Evolutionary conservation across 2,329 filamentous ascomycete species (phyloP).

Genomic region (Penicillium sp.): DNA sequence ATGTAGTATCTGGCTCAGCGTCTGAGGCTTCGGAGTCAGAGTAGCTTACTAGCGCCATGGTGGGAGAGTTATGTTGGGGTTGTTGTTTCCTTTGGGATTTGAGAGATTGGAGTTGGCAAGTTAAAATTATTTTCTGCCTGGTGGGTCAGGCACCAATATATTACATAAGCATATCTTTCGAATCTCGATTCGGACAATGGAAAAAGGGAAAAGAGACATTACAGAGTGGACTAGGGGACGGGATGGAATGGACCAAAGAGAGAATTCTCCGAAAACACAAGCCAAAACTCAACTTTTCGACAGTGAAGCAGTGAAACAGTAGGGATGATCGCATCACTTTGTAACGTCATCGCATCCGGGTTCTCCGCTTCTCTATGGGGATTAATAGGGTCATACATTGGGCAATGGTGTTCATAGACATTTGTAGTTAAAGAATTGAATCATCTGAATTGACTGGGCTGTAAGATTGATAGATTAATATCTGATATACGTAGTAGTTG

Average conservation of each 20-base stretch:
- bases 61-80: neutral
- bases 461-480: neutral
- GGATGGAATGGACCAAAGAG: neutral
- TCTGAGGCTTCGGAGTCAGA: constrained; percentile 75
- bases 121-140: neutral
- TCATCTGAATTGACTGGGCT: neutral
- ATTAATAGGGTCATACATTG: neutral
- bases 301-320: neutral
- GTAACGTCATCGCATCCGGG: constrained; percentile 29
- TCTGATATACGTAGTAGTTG: neutral
- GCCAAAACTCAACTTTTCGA: neutral
- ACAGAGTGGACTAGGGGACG: neutral
- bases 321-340: constrained; percentile 13
- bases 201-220: neutral
- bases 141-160: neutral
- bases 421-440: neutral
- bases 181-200: neutral
- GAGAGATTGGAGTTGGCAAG: neutral
- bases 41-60: constrained; percentile 80
- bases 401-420: neutral
- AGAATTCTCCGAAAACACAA: constrained; percentile 1
- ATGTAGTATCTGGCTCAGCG: constrained; percentile 48
- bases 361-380: constrained; percentile 12
- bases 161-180: neutral
- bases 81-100: neutral